Conservation (phyloP, 148 eudicot species). For the Camellia granthamiana region DNA sequence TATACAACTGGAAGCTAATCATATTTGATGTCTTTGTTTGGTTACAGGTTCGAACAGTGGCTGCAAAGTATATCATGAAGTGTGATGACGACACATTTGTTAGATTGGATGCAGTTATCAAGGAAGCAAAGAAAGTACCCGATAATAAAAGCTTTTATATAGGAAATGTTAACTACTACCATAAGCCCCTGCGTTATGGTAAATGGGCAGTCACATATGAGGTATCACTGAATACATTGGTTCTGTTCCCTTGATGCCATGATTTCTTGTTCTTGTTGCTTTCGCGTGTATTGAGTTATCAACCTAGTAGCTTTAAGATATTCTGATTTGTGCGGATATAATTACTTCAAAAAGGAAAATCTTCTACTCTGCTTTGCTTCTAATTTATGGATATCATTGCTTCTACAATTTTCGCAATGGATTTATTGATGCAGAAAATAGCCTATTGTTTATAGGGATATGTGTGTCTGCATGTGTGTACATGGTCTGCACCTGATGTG, state of each 20-base stretch:
- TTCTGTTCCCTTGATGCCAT: not conserved
- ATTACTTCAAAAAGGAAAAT: conserved; percentile 1
- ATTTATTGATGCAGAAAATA: not conserved
- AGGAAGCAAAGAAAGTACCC: conserved; percentile 56
- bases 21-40: not conserved
- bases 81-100: conserved; percentile 96
- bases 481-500: not conserved
- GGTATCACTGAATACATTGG: conserved; percentile 36
- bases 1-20: not conserved
- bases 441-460: not conserved
- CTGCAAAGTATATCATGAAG: conserved; percentile 90
- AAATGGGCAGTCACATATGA: conserved; percentile 99
- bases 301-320: not conserved
- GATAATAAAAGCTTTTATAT: conserved; percentile 64
- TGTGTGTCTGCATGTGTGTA: not conserved
- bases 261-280: not conserved
- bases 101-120: conserved; percentile 65
- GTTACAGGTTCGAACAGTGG: conserved; percentile 60
- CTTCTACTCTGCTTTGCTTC: not conserved
- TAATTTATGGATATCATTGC: not conserved
- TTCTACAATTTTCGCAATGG: not conserved
- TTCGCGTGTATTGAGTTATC: not conserved
- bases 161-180: conserved; percentile 84
- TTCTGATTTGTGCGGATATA: not conserved
- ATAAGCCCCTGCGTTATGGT: conserved; percentile 81